Base-by-base conservation (phyloP, 345 rosid species). In the Salix brachista region DNA sequence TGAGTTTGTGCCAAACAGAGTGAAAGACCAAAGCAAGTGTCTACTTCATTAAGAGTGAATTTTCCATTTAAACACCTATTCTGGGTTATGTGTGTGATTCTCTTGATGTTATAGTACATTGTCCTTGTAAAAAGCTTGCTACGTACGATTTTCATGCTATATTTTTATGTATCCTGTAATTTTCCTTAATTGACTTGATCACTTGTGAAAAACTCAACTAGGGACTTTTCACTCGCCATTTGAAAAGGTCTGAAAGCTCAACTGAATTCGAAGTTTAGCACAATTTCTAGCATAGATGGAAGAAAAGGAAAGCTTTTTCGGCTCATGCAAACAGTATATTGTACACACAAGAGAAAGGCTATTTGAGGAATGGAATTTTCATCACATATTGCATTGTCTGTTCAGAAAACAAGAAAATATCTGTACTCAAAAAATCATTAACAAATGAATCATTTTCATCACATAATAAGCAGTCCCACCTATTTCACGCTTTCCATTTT, bases 401-500 rank as follows among this genome's bases (percentile, higher is more conserved):
- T 46, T 16, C 52, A 46, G 52, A 46, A 46, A 12, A 16, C 52
- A 46, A 46, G 52, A 46, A 46, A 14, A 46, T 13, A 46, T 14
- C 6, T 46, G 52, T 46, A 28, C 17, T 58, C 65, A 17, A 19
- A 71, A 78, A 44, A 58, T 34, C 23, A 61, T 25, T 46, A 65
- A 17, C 34, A 39, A 70, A 25, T 30, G 44, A 54, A 23, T n/a
- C 25, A 65, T 30, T 30, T 30, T 30, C 32, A 30, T 30, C 32
- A 30, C 32, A 30, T 30, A 2, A 30, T 30, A n/a, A 62, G 74
- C 65, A 65, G 50, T 9, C 80, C 79, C 81, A 92, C 98, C 97
- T 69, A 91, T 85, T 86, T 93, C 98, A 70, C 98, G 97, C 84
- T 88, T 83, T 79, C 98, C 98, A 79, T 96, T 96, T 70, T 93